Base-by-base conservation (phyloP, 176 grass and related monocot genomes). In the Aegilops speltoides region DNA sequence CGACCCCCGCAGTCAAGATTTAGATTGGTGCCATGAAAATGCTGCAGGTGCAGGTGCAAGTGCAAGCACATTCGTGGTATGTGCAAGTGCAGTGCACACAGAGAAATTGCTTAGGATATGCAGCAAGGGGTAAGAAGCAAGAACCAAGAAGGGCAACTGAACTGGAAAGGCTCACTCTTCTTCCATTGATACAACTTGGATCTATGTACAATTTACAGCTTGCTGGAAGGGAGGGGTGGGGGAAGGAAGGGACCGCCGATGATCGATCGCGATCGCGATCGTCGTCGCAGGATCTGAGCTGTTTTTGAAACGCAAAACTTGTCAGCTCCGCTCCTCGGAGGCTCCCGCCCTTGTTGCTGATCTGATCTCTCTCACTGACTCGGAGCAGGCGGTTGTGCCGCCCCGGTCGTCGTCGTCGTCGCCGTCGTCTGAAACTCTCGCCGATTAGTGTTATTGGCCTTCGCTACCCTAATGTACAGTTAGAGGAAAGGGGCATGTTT, bases 151-250 rank as follows among this genome's bases (percentile, higher is more conserved):
- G 20, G 71, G 78, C 40, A 46, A 65, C 1, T 37, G 64, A 26
- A 82, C 50, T 54, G 50, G 16, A 87, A 43, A 85, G 45, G 74
- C 64, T 87, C 81, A 56, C 37, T 82, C 85, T 92, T 89, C 84
- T 93, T 90, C 85, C 85, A 88, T 93, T 93, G 77, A 82, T 84
- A 87, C 88, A 85, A 85, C 82, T 50, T 64, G 77, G 81, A 90
- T 68, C 85, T 90, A 88, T 90, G 57, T 93, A 93, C 91, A 93
- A 76, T 89, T 84, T 93, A 90, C 82, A 90, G 71, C 71, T 87
- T 93, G 77, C 84, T 72, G 80, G 78, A 82, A 46, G 24, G 41
- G 1, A 43, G 40, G 72, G 43, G n/a, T n/a, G n/a, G 40, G 46
- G 11, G 33, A 13, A 36, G 11, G 33, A 78, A 73, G 86, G 90